Evolutionary conservation across 306 rosid genomes (phyloP), one percentile per base, ranked within the genome.

Genomic region (Carpinus fangiana): DNA sequence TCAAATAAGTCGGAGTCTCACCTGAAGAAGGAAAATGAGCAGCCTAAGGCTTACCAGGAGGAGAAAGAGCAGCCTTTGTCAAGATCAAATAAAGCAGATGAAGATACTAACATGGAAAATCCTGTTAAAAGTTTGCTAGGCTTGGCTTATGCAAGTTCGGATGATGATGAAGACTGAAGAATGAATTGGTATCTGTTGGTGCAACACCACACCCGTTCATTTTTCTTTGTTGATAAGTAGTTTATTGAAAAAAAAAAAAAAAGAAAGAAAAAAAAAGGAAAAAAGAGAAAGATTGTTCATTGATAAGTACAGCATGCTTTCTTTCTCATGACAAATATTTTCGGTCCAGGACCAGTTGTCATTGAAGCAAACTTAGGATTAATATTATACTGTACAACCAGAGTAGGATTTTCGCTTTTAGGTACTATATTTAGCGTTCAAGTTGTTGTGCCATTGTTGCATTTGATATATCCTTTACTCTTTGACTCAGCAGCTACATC

Each of bases 101-200:
- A 52, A 20, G 80, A 82, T 78, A 41, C 47, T 10, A 82, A 54
- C 81, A 76, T 18, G 45, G 87, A 88, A 70, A 87, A 82, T 79
- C 69, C 90, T 67, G 90, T 81, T 46, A 88, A 86, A 57, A 86
- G 98, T 73, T 85, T 92, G 76, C 85, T 94, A 46, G 97, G 98
- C 46, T 78, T 94, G 79, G 90, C 93, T 52, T 94, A 94, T 80
- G 88, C 89, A 78, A 87, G 95, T 80, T 95, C 98, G 36, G 98
- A 92, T 34, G 98, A 94, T 41, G 98, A 94, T 55, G 93, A 88
- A 21, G 96, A 92, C 55, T 90, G 88, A 90, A 76, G 55, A 70
- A 61, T 21, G 47, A 74, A 76, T 46, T 17, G 60, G 26, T 34
- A 8, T 65, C 56, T 72, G 78, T 60, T 69, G 75, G 55, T 8